Conservation (phyloP, 2,329 filamentous ascomycete species). For the Cladosporium sp. region DNA sequence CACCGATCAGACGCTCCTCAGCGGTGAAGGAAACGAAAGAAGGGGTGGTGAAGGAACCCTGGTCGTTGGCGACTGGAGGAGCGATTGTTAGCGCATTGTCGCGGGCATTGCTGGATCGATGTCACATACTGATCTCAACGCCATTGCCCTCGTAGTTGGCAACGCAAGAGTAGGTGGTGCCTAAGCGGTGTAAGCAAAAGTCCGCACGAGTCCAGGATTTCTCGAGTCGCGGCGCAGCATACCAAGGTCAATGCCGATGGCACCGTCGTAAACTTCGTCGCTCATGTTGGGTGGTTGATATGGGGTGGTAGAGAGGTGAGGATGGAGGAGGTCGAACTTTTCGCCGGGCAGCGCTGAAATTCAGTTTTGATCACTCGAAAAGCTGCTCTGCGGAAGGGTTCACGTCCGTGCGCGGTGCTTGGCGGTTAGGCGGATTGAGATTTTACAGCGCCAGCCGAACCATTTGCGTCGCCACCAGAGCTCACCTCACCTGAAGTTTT, state of each 20-base stretch:
- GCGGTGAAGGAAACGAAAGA: slow-evolving; percentile 99
- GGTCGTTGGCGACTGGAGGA: slow-evolving; percentile 82
- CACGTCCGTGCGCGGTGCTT: slow-evolving; percentile 4
- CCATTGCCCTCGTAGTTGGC: slow-evolving; percentile 99
- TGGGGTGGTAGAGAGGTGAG: slow-evolving; percentile 12
- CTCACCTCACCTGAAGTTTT: neutral
- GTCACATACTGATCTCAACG: slow-evolving; percentile 86
- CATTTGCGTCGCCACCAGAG: slow-evolving; percentile 7
- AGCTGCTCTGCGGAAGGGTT: slow-evolving; percentile 3
- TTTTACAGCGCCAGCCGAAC: neutral
- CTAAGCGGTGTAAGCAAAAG: slow-evolving; percentile 46
- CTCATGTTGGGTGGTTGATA: slow-evolving; percentile 61
- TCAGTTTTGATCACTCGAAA: slow-evolving; percentile 8
- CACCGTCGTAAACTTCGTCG: slow-evolving; percentile 98
- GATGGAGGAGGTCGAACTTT: slow-evolving; percentile 10
- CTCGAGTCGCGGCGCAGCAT: slow-evolving; percentile 38
- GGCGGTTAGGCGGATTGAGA: slow-evolving; percentile 2
- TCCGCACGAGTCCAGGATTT: neutral
- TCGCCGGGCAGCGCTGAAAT: neutral
- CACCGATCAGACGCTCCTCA: slow-evolving; percentile 97
- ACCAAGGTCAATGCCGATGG: slow-evolving; percentile 99
- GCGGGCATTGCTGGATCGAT: neutral
- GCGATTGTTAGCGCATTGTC: slow-evolving; percentile 12
- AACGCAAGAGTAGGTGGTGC: slow-evolving; percentile 99
- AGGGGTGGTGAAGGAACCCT: slow-evolving; percentile 97